Percentiles rank a stretch among this genome's conserved stretches.
Conservation (phyloP, 1,139 yeast species). For the Yamadazyma atlantica region DNA sequence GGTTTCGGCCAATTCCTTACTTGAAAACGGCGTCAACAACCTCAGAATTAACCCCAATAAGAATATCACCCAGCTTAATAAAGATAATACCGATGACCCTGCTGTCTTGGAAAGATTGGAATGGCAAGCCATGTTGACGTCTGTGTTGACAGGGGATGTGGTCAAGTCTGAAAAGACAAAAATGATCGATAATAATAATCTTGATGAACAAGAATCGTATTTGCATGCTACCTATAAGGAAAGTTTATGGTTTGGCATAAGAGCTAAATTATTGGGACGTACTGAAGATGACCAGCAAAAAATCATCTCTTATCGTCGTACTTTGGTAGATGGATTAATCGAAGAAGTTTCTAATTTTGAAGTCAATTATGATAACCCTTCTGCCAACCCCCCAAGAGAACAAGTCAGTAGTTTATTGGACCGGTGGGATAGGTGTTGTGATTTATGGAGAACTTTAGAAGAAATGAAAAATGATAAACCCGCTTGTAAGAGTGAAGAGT, state of each 20-base stretch:
- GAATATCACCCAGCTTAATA: constrained; percentile 40
- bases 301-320: constrained; percentile 68
- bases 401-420: constrained; percentile 61
- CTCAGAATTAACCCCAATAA: constrained; percentile 32
- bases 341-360: constrained; percentile 70
- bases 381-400: constrained; percentile 30
- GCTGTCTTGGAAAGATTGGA: constrained; percentile 78
- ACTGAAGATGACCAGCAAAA: constrained; percentile 78
- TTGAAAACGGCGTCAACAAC: constrained; percentile 23
- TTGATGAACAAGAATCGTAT: constrained; percentile 48
- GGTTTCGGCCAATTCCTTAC: constrained; percentile 36
- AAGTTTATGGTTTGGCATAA: constrained; percentile 76
- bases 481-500: constrained; percentile 61
- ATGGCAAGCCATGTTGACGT: constrained; percentile 93
- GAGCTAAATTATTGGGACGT: constrained; percentile 81
- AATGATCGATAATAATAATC: constrained; percentile 49
- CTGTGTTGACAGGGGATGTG: constrained; percentile 93
- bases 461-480: constrained; percentile 84
- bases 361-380: constrained; percentile 41
- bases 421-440: constrained; percentile 67
- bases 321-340: constrained; percentile 70
- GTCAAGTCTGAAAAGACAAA: constrained; percentile 88
- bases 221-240: constrained; percentile 64
- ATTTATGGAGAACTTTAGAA: constrained; percentile 75
- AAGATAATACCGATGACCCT: constrained; percentile 55